Evolutionary conservation across 352 stramenopile species (phyloP).

Genomic region (Globisporangium irregulare): DNA sequence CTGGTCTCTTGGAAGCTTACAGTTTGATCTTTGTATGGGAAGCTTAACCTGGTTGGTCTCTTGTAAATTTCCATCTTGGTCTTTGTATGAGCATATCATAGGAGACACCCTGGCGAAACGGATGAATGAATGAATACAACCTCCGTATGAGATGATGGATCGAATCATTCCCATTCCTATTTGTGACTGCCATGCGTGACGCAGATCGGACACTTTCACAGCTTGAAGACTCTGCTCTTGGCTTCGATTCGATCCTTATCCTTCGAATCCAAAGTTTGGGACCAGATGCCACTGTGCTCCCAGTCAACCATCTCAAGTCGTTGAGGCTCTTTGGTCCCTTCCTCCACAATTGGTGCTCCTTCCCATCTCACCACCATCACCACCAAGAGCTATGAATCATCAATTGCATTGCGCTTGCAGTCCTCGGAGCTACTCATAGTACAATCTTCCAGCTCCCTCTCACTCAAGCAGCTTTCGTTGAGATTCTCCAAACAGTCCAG

Average conservation of each 20-base stretch:
- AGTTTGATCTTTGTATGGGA: background rate
- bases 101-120: background rate
- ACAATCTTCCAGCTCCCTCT: slow-evolving; percentile 26
- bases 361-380: background rate
- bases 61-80: background rate
- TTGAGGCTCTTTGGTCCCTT: background rate
- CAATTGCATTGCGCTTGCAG: background rate
- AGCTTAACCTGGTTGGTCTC: background rate
- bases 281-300: background rate
- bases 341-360: background rate
- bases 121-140: background rate
- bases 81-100: background rate
- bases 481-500: slow-evolving; percentile 11
- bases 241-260: background rate
- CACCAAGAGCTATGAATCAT: background rate
- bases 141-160: background rate
- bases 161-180: background rate
- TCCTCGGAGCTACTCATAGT: background rate
- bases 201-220: background rate
- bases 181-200: background rate
- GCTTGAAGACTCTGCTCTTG: background rate
- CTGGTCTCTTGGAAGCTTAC: too few species aligned
- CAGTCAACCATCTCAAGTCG: background rate
- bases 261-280: background rate
- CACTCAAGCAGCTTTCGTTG: slow-evolving; percentile 4